These are phyloP conservation scores for Hordeum vulgare DNA, from an alignment of 176 grass and related monocot genomes.

Conservation along the genomic window DNA sequence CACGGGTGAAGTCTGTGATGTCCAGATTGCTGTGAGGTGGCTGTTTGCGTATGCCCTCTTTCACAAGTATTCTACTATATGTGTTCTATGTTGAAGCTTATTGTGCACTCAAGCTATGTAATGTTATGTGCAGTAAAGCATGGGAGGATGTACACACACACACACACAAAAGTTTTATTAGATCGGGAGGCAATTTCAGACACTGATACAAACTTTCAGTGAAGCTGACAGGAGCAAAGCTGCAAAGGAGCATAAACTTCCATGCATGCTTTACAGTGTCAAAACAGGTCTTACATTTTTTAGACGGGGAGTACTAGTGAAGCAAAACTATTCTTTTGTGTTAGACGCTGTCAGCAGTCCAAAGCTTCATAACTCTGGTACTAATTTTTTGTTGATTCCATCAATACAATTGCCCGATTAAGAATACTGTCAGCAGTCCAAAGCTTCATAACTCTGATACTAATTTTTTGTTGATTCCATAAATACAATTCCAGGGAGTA, in stretches of 20 bases:
- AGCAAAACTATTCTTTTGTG: neutral
- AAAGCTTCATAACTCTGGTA: neutral
- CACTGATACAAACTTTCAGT: no score
- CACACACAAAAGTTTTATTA: no score
- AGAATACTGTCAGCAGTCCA: neutral
- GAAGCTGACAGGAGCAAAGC: no score
- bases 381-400: neutral
- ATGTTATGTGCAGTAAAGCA: neutral
- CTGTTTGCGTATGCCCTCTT: neutral
- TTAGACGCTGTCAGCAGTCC: neutral
- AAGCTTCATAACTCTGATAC: neutral
- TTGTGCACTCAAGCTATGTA: neutral
- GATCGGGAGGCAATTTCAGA: no score
- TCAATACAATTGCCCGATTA: neutral
- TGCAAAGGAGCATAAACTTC: no score
- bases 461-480: neutral
- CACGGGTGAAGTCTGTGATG: neutral
- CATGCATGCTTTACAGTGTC: no score
- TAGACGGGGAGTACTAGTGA: neutral
- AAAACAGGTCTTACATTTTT: no score
- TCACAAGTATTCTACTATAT: neutral
- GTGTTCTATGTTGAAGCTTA: neutral
- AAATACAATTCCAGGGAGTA: neutral
- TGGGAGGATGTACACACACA: no score
- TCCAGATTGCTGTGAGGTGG: neutral